Evolutionary conservation across 2,329 filamentous ascomycete genomes (phyloP).

Genomic region (Thielaviopsis euricoi): DNA sequence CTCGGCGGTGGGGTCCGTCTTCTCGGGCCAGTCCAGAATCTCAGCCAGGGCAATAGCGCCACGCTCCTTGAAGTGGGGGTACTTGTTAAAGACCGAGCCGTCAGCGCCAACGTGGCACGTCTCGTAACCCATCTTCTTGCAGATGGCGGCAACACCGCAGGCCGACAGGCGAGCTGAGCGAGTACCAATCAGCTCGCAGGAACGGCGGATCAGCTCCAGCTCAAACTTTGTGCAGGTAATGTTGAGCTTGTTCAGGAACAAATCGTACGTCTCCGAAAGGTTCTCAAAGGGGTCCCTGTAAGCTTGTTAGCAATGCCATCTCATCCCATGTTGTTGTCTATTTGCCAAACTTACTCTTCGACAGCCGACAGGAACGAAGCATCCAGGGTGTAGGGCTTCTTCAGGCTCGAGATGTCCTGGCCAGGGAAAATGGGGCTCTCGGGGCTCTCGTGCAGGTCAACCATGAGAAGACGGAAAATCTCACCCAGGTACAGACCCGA

Average conservation of each 20-base stretch:
- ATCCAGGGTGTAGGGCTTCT: slow-evolving; percentile 79
- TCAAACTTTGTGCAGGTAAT: slow-evolving; percentile 59
- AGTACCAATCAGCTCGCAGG: slow-evolving; percentile 87
- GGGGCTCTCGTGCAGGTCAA: slow-evolving; percentile 70
- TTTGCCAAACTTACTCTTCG: slow-evolving; percentile 49
- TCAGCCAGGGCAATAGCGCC: slow-evolving; percentile 81
- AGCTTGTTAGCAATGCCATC: neutral
- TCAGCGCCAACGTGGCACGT: slow-evolving; percentile 90
- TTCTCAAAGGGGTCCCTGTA: slow-evolving; percentile 91
- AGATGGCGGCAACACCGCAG: slow-evolving; percentile 90
- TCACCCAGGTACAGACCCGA: slow-evolving; percentile 88
- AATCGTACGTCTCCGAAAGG: slow-evolving; percentile 69
- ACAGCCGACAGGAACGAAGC: slow-evolving; percentile 85
- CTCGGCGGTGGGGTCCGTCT: slow-evolving; percentile 46
- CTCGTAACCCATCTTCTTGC: slow-evolving; percentile 84
- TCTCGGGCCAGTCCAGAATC: slow-evolving; percentile 79
- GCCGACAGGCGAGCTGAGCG: slow-evolving; percentile 84
- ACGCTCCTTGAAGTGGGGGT: slow-evolving; percentile 91
- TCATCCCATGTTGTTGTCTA: neutral
- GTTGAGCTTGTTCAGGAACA: slow-evolving; percentile 61
- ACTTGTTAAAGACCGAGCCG: slow-evolving; percentile 97
- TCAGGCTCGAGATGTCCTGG: slow-evolving; percentile 65
- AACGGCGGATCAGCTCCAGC: slow-evolving; percentile 73
- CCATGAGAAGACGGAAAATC: slow-evolving; percentile 74
- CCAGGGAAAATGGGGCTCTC: slow-evolving; percentile 62